Conservation (phyloP, 768 basidiomycete genomes). For the Trichaptum fuscoviolaceum region DNA sequence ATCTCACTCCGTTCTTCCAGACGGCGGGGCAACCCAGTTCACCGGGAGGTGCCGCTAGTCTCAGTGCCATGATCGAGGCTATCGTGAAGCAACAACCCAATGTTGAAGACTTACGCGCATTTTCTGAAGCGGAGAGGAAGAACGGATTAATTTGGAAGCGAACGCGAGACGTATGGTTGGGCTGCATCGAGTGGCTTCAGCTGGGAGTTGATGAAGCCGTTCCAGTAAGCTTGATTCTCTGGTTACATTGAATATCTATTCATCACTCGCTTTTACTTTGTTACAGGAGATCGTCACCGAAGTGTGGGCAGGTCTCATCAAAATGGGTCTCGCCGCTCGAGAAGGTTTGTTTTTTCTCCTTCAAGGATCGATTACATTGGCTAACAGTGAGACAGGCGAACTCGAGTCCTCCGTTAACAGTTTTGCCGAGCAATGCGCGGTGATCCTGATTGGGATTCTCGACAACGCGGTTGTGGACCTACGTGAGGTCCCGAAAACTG, state of each 20-base stretch:
- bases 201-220: constrained; percentile 38
- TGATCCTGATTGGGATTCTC: constrained; percentile 45
- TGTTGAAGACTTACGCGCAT: constrained; percentile 47
- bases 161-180: constrained; percentile 50
- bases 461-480: constrained; percentile 34
- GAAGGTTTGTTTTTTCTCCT: constrained; percentile 32
- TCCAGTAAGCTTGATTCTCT: constrained; percentile 39
- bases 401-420: constrained; percentile 5
- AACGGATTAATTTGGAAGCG: constrained; percentile 47
- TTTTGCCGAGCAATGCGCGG: constrained; percentile 36
- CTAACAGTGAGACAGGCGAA: neutral
- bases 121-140: constrained; percentile 54
- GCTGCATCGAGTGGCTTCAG: constrained; percentile 38
- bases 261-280: constrained; percentile 6
- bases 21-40: neutral
- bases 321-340: constrained; percentile 39
- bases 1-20: constrained; percentile 31
- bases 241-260: constrained; percentile 2
- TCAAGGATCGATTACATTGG: neutral
- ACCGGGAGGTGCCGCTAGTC: neutral
- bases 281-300: constrained; percentile 40
- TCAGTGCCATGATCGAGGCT: neutral
- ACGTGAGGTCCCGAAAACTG: constrained; percentile 31
- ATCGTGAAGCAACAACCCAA: constrained; percentile 23
- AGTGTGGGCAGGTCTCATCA: constrained; percentile 55